Conservation (phyloP, 495 filamentous ascomycete genomes). For the Margaritispora aquatica region DNA sequence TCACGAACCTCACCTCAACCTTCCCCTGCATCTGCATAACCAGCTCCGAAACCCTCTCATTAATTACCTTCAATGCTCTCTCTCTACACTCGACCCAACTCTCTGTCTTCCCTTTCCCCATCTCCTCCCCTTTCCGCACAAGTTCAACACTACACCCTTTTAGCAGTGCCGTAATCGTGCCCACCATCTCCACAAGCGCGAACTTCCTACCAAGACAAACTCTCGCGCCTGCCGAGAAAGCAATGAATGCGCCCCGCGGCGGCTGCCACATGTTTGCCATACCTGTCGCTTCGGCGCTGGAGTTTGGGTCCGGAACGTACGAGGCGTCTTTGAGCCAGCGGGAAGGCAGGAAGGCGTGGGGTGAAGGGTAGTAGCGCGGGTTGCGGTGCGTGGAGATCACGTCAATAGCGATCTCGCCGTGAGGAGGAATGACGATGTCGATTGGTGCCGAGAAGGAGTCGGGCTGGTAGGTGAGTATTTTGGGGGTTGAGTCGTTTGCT, state of each 20-base stretch:
- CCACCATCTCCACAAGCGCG: constrained; percentile 47
- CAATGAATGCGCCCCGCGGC: constrained; percentile 33
- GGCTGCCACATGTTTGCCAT: constrained; percentile 25
- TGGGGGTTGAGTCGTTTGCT: constrained; percentile 22
- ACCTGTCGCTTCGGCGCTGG: constrained; percentile 22
- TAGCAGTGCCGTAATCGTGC: constrained; percentile 48
- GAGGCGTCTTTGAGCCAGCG: constrained; percentile 12
- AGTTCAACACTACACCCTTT: constrained; percentile 57
- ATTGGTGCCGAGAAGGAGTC: constrained; percentile 3
- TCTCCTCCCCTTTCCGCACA: constrained; percentile 50
- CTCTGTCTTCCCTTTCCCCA: constrained; percentile 27
- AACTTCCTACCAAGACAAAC: constrained; percentile 45
- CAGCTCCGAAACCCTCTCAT: not conserved
- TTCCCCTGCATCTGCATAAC: constrained; percentile 10
- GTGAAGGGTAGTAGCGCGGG: constrained; percentile 24
- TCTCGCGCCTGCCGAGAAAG: constrained; percentile 41
- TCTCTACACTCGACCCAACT: constrained; percentile 14
- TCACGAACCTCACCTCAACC: constrained; percentile 12
- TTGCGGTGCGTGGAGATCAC: constrained; percentile 17
- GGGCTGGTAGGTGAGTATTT: constrained; percentile 17
- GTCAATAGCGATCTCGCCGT: constrained; percentile 24
- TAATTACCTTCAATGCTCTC: constrained; percentile 1
- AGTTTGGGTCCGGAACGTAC: constrained; percentile 35
- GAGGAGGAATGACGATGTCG: constrained; percentile 11
- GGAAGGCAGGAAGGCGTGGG: constrained; percentile 27